A percentile compares a stretch with the other conserved stretches of the same genome.
phyloP scores from a whole-genome alignment of 805 yeast species.

The Lachancea cidri region DNA sequence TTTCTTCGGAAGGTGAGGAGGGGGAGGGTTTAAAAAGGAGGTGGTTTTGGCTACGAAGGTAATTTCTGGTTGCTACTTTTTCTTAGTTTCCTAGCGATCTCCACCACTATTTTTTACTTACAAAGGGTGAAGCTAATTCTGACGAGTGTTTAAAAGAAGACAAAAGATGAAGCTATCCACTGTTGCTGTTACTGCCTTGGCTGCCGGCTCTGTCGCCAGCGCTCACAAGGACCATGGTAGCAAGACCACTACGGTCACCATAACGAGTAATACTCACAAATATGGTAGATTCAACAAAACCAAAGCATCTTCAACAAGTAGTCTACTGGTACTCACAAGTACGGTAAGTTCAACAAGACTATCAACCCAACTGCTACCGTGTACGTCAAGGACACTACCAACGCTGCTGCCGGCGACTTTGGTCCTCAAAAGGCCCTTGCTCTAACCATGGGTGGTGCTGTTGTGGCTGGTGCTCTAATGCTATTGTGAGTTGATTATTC shows the following conservation, averaged over 20 bases:
- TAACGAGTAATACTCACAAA: constrained; percentile 45
- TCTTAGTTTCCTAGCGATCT: constrained; percentile 17
- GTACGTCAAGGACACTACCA: constrained; percentile 19
- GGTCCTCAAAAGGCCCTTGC: constrained; percentile 26
- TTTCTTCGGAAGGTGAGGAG: background rate
- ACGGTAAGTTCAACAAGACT: constrained; percentile 49
- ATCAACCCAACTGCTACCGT: constrained; percentile 26
- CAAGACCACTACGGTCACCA: constrained; percentile 38
- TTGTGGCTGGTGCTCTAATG: constrained; percentile 48
- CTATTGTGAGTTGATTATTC: constrained; percentile 31
- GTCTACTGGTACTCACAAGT: constrained; percentile 49
- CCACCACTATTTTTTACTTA: constrained; percentile 15
- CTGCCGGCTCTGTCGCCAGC: constrained; percentile 33
- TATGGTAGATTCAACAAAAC: constrained; percentile 50
- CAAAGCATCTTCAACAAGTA: constrained; percentile 25
- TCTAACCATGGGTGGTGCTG: constrained; percentile 40
- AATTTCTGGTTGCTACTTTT: constrained; percentile 1
- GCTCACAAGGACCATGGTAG: constrained; percentile 42
- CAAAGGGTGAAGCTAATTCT: background rate
- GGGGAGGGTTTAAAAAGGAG: background rate
- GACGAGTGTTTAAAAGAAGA: constrained; percentile 1
- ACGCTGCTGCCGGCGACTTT: constrained; percentile 18
- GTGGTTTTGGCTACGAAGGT: background rate
- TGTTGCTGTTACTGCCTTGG: constrained; percentile 38
- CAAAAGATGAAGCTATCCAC: constrained; percentile 40